A percentile compares a stretch with the other conserved stretches of the same genome.
These are phyloP conservation scores for Myriosclerotinia curreyana DNA, from an alignment of 2,329 filamentous ascomycete genomes.

Conservation along the genomic window DNA sequence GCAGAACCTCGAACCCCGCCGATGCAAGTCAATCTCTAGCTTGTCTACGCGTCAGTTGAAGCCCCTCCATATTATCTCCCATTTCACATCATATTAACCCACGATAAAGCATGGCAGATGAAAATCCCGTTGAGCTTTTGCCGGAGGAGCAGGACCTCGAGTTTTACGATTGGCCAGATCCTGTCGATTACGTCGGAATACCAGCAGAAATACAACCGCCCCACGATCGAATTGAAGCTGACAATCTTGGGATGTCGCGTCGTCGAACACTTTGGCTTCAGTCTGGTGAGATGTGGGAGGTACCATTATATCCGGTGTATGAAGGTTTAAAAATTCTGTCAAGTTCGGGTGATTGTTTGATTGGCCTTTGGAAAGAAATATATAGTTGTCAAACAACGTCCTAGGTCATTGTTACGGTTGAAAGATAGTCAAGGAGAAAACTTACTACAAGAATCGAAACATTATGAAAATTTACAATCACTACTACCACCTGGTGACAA, in stretches of 20 bases:
- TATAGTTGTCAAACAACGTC: neutral
- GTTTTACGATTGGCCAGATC: neutral
- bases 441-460: neutral
- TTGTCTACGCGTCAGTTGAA: neutral
- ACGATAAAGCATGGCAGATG: neutral
- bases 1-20: neutral
- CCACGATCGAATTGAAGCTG: neutral
- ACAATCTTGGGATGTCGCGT: neutral
- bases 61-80: no score
- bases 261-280: neutral
- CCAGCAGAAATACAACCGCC: neutral
- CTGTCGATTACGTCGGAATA: neutral
- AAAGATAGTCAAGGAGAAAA: neutral
- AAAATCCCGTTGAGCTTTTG: neutral
- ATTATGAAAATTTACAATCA: neutral
- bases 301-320: conserved; percentile 2
- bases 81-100: neutral
- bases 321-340: neutral
- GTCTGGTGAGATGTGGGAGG: neutral
- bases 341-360: neutral
- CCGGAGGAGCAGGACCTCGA: conserved; percentile 3
- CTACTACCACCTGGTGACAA: neutral
- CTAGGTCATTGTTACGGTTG: no score
- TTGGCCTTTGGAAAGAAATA: neutral
- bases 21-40: neutral